Percentiles rank a stretch among this genome's conserved stretches.
Evolutionary conservation across 2,329 filamentous ascomycete genomes (phyloP).

Genomic region (Didymella arachidicola): DNA sequence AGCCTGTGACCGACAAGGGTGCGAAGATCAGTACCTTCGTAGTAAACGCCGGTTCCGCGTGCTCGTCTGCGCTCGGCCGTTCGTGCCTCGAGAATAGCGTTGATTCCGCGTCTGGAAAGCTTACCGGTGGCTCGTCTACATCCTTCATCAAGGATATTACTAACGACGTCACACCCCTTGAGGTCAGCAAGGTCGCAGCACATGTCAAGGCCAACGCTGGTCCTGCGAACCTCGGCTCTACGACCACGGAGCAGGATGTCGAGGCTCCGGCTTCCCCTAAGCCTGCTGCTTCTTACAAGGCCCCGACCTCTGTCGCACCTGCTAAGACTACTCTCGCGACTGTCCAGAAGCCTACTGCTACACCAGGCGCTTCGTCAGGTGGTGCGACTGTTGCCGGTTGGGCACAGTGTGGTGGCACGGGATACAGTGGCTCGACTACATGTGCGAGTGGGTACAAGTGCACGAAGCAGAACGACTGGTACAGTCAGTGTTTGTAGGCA

Average conservation of each 20-base stretch:
- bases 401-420: constrained; percentile 56
- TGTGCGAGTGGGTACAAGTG: constrained; percentile 53
- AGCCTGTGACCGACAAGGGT: constrained; percentile 46
- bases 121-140: constrained; percentile 15
- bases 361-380: constrained; percentile 8
- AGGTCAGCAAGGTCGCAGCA: constrained; percentile 28
- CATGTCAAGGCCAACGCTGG: constrained; percentile 29
- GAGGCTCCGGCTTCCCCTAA: not conserved
- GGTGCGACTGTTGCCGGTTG: constrained; percentile 41
- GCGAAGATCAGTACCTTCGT: constrained; percentile 39
- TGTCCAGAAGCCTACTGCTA: constrained; percentile 29
- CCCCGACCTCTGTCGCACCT: constrained; percentile 10
- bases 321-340: constrained; percentile 35
- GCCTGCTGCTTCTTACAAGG: constrained; percentile 1
- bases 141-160: constrained; percentile 27
- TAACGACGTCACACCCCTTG: constrained; percentile 25
- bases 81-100: constrained; percentile 31
- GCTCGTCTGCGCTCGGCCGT: constrained; percentile 29
- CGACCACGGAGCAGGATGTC: constrained; percentile 7
- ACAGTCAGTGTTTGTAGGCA: constrained; percentile 54
- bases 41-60: constrained; percentile 38
- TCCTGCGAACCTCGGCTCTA: constrained; percentile 27
- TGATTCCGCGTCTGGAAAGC: constrained; percentile 30
- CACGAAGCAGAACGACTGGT: constrained; percentile 53
- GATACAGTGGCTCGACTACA: constrained; percentile 49